A percentile compares a stretch with the other conserved stretches of the same genome.
Conservation (phyloP, 2,329 filamentous ascomycete genomes). For the Pseudogymnoascus sp. region DNA sequence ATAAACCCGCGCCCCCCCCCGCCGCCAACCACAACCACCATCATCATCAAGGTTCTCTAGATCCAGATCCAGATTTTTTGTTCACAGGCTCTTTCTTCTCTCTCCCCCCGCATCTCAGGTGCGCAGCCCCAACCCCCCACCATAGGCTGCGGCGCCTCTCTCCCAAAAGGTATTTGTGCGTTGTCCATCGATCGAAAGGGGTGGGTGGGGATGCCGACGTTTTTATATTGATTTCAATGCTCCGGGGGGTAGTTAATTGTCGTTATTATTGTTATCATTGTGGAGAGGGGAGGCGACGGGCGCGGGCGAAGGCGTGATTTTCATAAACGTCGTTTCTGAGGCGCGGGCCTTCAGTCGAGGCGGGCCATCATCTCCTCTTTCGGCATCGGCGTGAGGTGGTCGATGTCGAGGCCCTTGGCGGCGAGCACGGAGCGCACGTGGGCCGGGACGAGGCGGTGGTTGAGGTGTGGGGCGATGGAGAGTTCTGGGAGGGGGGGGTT, state of each 20-base stretch:
- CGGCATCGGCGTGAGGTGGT: slow-evolving; percentile 82
- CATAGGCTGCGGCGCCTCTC: not conserved
- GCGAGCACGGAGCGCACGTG: slow-evolving; percentile 70
- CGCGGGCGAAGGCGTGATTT: not conserved
- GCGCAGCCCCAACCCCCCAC: not conserved
- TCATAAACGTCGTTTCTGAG: not conserved
- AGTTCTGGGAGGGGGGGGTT: slow-evolving; percentile 54
- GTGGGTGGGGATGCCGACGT: not conserved
- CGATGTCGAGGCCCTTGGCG: slow-evolving; percentile 77
- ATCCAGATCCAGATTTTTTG: not conserved
- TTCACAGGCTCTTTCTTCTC: not conserved
- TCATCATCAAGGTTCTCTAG: not conserved
- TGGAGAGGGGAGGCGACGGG: not conserved
- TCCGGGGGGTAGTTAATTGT: not conserved
- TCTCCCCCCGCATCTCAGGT: not conserved
- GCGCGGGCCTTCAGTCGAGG: slow-evolving; percentile 62
- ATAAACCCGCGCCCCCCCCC: not conserved
- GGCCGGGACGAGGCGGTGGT: slow-evolving; percentile 75
- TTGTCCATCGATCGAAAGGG: not conserved
- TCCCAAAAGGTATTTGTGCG: not conserved
- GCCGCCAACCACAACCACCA: not conserved
- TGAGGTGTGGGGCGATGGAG: slow-evolving; percentile 85
- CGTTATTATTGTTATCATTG: not conserved
- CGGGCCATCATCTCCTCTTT: slow-evolving; percentile 97
- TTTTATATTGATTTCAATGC: not conserved